A percentile compares a stretch with the other conserved stretches of the same genome.
These are phyloP conservation scores for Trichoderma pleuroti DNA, from an alignment of 2,329 filamentous ascomycete species.

Conservation along the genomic window DNA sequence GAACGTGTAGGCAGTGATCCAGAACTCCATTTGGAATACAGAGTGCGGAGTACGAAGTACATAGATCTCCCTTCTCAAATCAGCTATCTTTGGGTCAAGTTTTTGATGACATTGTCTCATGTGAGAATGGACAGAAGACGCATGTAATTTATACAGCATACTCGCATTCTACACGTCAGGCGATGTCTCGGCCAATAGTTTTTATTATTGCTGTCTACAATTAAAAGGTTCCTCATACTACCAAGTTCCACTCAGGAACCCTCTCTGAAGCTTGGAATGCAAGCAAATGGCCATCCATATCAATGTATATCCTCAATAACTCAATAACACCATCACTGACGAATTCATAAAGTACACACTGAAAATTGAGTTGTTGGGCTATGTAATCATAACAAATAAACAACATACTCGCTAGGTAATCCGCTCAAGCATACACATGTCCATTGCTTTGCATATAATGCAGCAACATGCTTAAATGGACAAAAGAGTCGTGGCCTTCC, in stretches of 20 bases:
- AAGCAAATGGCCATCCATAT: background rate
- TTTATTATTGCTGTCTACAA: background rate
- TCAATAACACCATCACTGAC: background rate
- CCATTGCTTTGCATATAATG: background rate
- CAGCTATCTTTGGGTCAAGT: background rate
- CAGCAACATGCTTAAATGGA: background rate
- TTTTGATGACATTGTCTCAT: background rate
- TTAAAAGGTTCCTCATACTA: background rate
- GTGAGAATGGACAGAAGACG: background rate
- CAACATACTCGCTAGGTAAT: background rate
- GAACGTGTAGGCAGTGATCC: background rate
- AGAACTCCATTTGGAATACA: background rate
- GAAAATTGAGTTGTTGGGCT: background rate
- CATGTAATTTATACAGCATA: background rate
- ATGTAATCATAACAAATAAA: background rate
- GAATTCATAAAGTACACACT: background rate
- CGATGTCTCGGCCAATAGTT: background rate
- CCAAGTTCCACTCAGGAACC: background rate
- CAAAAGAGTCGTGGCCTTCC: constrained; percentile 23
- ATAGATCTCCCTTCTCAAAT: background rate
- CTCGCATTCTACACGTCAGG: background rate
- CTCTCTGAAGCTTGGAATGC: background rate
- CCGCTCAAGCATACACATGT: background rate
- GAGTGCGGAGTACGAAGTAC: background rate
- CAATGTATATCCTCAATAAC: background rate